phyloP scores from a whole-genome alignment of 306 rosid genomes.

The Crotalaria pallida region DNA sequence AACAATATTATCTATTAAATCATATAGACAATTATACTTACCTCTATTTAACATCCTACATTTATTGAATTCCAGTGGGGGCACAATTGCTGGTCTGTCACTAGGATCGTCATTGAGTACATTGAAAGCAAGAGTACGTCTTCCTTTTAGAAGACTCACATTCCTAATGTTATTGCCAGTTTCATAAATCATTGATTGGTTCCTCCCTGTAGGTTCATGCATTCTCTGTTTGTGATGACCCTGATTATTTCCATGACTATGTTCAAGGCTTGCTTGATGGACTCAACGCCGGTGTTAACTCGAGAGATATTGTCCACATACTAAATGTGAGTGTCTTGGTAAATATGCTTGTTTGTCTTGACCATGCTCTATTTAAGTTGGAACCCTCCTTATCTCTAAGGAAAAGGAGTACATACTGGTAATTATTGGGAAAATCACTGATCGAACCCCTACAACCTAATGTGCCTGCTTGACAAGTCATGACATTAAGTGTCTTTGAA shows the following conservation, averaged over 20 bases:
- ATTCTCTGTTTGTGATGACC: conserved; percentile 81
- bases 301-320: conserved; percentile 63
- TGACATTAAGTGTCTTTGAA: neutral
- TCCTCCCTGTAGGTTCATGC: conserved; percentile 65
- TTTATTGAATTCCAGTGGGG: conserved; percentile 60
- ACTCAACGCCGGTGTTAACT: conserved; percentile 62
- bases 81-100: conserved; percentile 84
- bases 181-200: conserved; percentile 2
- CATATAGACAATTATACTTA: neutral
- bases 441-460: neutral
- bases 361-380: neutral
- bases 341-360: conserved; percentile 2
- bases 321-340: conserved; percentile 57
- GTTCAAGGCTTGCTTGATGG: conserved; percentile 89
- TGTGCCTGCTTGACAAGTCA: conserved; percentile 8
- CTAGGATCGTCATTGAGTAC: conserved; percentile 76
- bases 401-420: neutral
- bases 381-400: neutral
- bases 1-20: neutral
- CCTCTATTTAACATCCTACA: conserved; percentile 1
- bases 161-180: conserved; percentile 9
- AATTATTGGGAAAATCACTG: neutral
- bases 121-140: conserved; percentile 78
- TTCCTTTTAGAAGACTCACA: conserved; percentile 1
- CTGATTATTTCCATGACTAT: conserved; percentile 72